Evolutionary conservation across 306 rosid species (phyloP), one percentile per base, ranked within the genome.

Genomic region (Quercus robur): DNA sequence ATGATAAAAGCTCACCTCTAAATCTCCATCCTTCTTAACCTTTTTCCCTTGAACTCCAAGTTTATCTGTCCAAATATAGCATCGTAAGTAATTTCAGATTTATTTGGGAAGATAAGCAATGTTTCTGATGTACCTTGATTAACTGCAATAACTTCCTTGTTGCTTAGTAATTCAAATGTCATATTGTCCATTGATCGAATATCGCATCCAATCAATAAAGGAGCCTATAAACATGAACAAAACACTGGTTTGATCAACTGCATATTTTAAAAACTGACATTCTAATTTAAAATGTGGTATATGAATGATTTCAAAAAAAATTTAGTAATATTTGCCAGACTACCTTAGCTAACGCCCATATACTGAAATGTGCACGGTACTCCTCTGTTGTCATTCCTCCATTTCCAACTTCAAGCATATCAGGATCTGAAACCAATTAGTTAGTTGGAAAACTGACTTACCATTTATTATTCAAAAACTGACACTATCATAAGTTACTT

Each of bases 331-430:
- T 25, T 70, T 71, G 64, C 17, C 56, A 49, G 13, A 35, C 31
- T 74, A 90, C 97, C 93, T 93, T 93, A 49, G 83, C 88, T 51
- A 93, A 73, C 67, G 96, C 92, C 97, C 97, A 90, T 76, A 93
- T 85, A 84, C 97, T 93, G 62, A 87, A 90, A 86, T 93, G 97
- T 35, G 94, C 83, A 71, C 97, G 89, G 72, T 93, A 90, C 77
- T 93, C 97, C 80, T 84, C 91, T 15, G 83, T 69, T 46, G 89
- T 85, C 97, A 93, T 93, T 56, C 96, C 90, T 75, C 94, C 96
- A 75, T 93, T 93, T 81, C 96, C 97, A 33, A 93, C 88, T 85
- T 93, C 96, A 64, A 93, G 92, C 96, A 93, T 93, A 70, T 90
- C 97, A 35, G 97, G 97, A 88, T 93, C 96, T 93, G 81, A 19